Evolutionary conservation across 2,329 filamentous ascomycete genomes (phyloP), one percentile per base, ranked within the genome.

Genomic region (Purpureocillium takamizusanense): DNA sequence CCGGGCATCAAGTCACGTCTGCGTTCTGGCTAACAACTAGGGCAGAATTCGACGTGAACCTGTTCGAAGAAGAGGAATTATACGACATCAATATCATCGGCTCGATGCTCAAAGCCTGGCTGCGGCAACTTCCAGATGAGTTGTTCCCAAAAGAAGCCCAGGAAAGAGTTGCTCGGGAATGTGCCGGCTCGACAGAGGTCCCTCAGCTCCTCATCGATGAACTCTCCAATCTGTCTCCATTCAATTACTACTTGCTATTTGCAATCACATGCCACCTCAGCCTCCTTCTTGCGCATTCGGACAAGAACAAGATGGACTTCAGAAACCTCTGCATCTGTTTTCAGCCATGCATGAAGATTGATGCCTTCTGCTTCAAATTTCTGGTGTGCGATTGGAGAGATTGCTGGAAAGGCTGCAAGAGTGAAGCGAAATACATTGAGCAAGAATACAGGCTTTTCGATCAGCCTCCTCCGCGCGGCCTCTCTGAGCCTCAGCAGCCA

Each of bases 281-380:
- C 51, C 74, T 95, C 18, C 74, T 97, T 9, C 80, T 95, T 50
- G 88, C 86, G 1, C 90, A 94, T 59, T 84, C 88, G 17, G 86
- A 94, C 47, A 89, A 90, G 68, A 97, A 95, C 74, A 95, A 94
- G 67, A 97, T 97, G 90, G 87, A 94, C 56, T 95, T 90, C 57
- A 81, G 86, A 55, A 95, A 95, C 48, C 69, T 97, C 17, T 94
- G 88, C 64, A 94, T 95, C 51, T 97, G 90, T 66, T 95, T 95
- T 62, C 88, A 95, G 61, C 90, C 90, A 4, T 94, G 88, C 61
- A 87, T 97, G 76, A 94, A 90, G 63, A 92, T 97, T 42, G 90
- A 97, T 53, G 82, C 82, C 1, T 94, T 90, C 59, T 94, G 87
- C 59, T 97, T 97, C 72, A 87, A 89, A 52, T 95, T 95, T 48